Evolutionary conservation across 257 asterid species (phyloP).

Genomic region (Solanum dulcamara): DNA sequence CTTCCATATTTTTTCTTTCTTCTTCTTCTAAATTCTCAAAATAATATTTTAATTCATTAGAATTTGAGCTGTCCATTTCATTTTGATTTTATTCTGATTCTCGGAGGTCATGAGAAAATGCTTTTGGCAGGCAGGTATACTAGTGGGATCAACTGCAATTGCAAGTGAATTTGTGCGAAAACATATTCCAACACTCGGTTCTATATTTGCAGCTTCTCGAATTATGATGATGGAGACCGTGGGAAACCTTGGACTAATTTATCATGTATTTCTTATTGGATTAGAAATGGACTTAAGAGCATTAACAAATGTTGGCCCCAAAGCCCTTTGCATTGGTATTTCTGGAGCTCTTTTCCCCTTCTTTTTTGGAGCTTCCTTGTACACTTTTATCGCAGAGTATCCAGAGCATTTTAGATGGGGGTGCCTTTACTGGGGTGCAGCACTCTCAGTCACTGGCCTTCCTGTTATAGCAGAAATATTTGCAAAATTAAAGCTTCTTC

Average conservation of each 20-base stretch:
- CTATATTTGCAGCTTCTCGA: constrained; percentile 2
- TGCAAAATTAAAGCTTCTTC: constrained; percentile 7
- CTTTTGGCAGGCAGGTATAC: constrained; percentile 7
- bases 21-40: no score
- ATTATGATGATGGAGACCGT: constrained; percentile 12
- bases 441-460: constrained; percentile 15
- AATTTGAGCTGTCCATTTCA: neutral
- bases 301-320: constrained; percentile 1
- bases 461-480: constrained; percentile 7
- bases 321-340: constrained; percentile 11
- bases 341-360: constrained; percentile 14
- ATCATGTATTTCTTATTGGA: constrained; percentile 11
- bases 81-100: neutral
- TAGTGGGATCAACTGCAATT: constrained; percentile 1
- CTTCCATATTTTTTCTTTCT: no score
- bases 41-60: no score
- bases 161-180: neutral
- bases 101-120: neutral
- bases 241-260: constrained; percentile 9
- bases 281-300: constrained; percentile 13
- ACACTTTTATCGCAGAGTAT: neutral
- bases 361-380: neutral
- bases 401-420: neutral
- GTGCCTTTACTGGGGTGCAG: constrained; percentile 10
- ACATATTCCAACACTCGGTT: neutral